Evolutionary conservation across 2,329 filamentous ascomycete genomes (phyloP), one percentile per base, ranked within the genome.

Genomic region (Colletotrichum sp.): DNA sequence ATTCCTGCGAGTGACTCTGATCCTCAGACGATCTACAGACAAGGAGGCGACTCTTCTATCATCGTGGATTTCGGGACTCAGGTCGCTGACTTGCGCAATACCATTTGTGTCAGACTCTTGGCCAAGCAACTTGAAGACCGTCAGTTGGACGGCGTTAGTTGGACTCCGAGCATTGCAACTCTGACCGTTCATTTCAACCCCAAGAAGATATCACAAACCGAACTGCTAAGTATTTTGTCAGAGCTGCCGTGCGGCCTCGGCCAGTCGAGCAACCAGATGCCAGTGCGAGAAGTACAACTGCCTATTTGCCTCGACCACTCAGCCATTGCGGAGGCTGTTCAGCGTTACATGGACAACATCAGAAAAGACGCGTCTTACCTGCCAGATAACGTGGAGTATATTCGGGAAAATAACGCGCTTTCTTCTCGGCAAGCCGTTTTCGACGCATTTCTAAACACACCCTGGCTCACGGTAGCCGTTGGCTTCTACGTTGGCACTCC

Each of bases 281-380:
- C 43, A 3, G 43, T 52, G 43, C 82, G 82, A 7, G 77, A 79
- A 8, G 70, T 84, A 43, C 77, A 77, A 6, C 76, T 85, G 12
- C 83, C 83, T 0, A 77, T 84, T 10, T 79, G 79, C 9, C 79
- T 84, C 43, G 78, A 83, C 24, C 82, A 83, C 65, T 77, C 79
- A n/a, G 79, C 79, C 24, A 78, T 81, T 8, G 72, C 86, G 26
- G 87, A 89, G 68, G 90, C 90, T 1, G 87, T 89, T 0, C 83
- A 89, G 72, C 86, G 91, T 12, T 93, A 93, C 80, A 91, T 90
- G 84, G 88, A 88, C 32, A 92, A 89, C 5, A 89, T 91, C 75
- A 86, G 91, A 3, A 88, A 90, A 2, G 88, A 90, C 32, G 92
- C 92, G 2, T 86, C 89, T 1, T 93, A 92, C 75, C 83, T 93